phyloP scores from a whole-genome alignment of 176 grass and related monocot genomes.

The Aegilops sharonensis region DNA sequence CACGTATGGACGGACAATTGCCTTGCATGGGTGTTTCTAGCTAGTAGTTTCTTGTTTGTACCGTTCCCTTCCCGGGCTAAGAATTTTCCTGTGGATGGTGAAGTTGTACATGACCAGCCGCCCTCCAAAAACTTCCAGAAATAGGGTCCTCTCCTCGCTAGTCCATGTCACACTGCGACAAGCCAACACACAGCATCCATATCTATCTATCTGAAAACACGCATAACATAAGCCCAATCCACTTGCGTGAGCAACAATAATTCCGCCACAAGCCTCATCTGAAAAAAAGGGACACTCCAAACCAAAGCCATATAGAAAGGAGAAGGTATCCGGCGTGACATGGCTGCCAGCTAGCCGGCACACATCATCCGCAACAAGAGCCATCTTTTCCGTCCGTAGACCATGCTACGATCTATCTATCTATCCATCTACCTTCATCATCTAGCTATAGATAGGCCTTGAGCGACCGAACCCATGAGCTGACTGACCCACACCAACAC shows the following conservation, averaged over 20 bases:
- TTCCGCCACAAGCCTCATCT: neutral
- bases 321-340: neutral
- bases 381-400: neutral
- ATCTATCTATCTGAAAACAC: neutral
- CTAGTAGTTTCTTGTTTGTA: neutral
- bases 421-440: neutral
- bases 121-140: slow-evolving; percentile 8
- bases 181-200: neutral
- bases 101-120: neutral
- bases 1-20: neutral
- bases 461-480: slow-evolving; percentile 4
- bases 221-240: neutral
- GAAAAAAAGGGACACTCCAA: neutral
- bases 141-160: neutral
- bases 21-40: neutral
- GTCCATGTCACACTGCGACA: neutral
- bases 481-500: slow-evolving; percentile 7
- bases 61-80: neutral
- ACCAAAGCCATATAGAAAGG: neutral
- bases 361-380: slow-evolving; percentile 17
- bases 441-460: neutral
- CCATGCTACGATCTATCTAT: neutral
- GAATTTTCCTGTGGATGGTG: neutral
- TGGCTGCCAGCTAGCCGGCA: slow-evolving; percentile 9
- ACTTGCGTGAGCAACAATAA: neutral